Base-by-base conservation (phyloP, 345 rosid genomes). In the Arabis alpina region DNA sequence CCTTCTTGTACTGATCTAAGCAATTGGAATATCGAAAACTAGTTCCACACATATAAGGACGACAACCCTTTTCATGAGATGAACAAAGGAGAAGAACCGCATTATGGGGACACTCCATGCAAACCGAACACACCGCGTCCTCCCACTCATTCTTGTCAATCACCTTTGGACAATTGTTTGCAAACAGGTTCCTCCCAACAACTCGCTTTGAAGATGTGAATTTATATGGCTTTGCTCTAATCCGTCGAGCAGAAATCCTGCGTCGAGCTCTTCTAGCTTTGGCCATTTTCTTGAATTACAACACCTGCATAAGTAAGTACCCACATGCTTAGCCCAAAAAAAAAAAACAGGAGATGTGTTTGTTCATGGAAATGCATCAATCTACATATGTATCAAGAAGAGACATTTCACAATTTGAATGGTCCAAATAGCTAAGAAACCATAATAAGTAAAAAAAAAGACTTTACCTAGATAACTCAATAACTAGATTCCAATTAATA, bases 71-170 rank as follows among this genome's bases (percentile, higher is more conserved):
- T 36, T 64, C 69, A 41, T 64, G 58, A 50, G 58, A 64, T 4
- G 69, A 64, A 64, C 69, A 64, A 9, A 64, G 69, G n/a, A 64
- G 69, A 50, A 64, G 69, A 2, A 64, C 69, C 13, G 69, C 69
- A 37, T 64, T 64, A 58, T 64, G 69, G 0, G 69, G 57, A 64
- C 69, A 64, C 47, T 64, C 69, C 69, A 64, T 64, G 16, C 69
- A 64, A 5, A 37, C 69, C 3, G 58, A 51, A 24, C 58, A 64
- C 1, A 64, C 37, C 0, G 58, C 58, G 24, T 37, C 69, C 2
- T 30, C 58, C 69, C 69, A 64, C 23, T 64, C 69, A 0, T 23
- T 37, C 69, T 64, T 50, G 24, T 64, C 69, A 48, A n/a, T 37
- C 14, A 13, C 47, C 48, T 50, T 64, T 27, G 69, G 48, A 51